Evolutionary conservation across 1,139 yeast species (phyloP), one percentile per base, ranked within the genome.

Genomic region (Yamadazyma taylorii): DNA sequence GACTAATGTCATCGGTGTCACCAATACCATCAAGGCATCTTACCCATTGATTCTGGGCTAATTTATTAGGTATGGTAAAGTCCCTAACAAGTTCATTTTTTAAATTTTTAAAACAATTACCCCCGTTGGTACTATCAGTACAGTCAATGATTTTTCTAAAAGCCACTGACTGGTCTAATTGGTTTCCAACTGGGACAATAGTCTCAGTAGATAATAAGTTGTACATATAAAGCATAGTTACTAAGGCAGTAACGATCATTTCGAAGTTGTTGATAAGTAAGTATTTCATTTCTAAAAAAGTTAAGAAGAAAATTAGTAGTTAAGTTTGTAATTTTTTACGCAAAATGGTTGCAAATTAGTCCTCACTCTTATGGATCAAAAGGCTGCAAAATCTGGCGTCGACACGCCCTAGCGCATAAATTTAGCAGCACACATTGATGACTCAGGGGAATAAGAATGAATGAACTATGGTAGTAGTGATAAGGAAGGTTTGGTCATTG

Each of bases 131-230:
- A 5, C 41, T 11, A 40, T 52, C 56, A 7, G 52, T 39, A 37
- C 63, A 58, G 21, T 55, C 48, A 35, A 45, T 26, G 11, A 43
- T 40, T 10, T 35, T 28, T 16, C 31, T 31, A 17, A 47, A 47
- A 8, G 33, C 34, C 14, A 7, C 19, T 1, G 50, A 43, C 9
- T 28, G 22, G 16, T n/a, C 12, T 9, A 38, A 27, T 3, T 19
- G 8, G 14, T n/a, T n/a, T n/a, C n/a, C n/a, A n/a, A n/a, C n/a
- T n/a, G n/a, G n/a, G n/a, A n/a, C n/a, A n/a, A n/a, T n/a, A n/a
- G n/a, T n/a, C n/a, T n/a, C n/a, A n/a, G n/a, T n/a, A n/a, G n/a
- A n/a, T n/a, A 21, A 21, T 8, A 10, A 21, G 23, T 8, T 21
- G 23, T 10, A 21, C 23, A 21, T 10, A 21, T 21, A 10, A 21